These are phyloP conservation scores for Crotalaria pallida DNA, from an alignment of 306 rosid genomes.

Conservation along the genomic window DNA sequence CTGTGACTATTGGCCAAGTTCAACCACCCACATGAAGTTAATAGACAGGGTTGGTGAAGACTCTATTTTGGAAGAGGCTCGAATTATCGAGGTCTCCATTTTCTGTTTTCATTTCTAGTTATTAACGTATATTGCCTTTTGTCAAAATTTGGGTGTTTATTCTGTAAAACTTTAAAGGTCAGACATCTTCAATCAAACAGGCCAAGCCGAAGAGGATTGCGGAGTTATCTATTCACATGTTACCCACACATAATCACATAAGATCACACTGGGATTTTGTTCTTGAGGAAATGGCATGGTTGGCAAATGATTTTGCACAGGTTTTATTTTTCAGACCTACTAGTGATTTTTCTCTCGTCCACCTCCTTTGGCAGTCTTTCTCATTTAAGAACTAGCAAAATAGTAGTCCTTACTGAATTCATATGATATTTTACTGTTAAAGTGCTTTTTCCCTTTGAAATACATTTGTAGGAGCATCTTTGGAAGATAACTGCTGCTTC, in stretches of 20 bases:
- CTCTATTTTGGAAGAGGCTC: constrained; percentile 74
- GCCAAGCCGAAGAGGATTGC: constrained; percentile 79
- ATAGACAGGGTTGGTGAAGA: constrained; percentile 63
- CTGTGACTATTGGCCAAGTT: constrained; percentile 32
- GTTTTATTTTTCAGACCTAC: constrained; percentile 29
- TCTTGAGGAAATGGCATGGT: constrained; percentile 85
- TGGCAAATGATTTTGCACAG: constrained; percentile 95
- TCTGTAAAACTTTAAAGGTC: background rate
- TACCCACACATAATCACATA: constrained; percentile 30
- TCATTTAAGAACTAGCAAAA: background rate
- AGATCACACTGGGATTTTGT: constrained; percentile 82
- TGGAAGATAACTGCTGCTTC: constrained; percentile 75
- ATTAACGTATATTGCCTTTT: constrained; percentile 2
- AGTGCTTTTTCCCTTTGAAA: background rate
- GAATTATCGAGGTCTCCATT: constrained; percentile 59
- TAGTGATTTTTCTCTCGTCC: background rate
- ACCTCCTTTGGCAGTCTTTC: background rate
- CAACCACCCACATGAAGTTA: constrained; percentile 31
- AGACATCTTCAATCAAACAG: constrained; percentile 38
- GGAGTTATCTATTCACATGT: constrained; percentile 53
- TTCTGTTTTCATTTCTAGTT: background rate
- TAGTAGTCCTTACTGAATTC: background rate
- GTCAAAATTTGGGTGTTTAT: background rate
- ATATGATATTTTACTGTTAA: background rate
- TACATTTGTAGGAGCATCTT: constrained; percentile 59